Evolutionary conservation across 441 rosid species (phyloP).

Genomic region (Populus tomentosa): DNA sequence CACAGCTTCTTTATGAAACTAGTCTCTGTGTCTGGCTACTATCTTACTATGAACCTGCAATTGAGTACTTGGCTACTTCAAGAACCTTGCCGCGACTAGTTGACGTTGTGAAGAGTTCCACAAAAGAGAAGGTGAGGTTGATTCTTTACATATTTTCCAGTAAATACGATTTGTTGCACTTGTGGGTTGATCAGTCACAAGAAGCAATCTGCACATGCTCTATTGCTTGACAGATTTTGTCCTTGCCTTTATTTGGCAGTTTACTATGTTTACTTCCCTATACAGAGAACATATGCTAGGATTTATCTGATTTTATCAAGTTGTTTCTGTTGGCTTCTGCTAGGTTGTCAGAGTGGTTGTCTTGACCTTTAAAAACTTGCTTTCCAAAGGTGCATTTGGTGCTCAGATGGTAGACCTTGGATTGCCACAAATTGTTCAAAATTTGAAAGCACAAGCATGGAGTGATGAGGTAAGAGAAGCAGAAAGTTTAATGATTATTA

Average conservation of each 20-base stretch:
- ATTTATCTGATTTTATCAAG: constrained; percentile 15
- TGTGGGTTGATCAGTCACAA: neutral
- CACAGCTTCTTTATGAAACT: constrained; percentile 95
- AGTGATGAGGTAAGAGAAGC: constrained; percentile 82
- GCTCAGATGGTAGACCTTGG: constrained; percentile 99
- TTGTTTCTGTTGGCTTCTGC: constrained; percentile 21
- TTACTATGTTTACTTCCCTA: neutral
- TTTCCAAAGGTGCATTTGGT: constrained; percentile 83
- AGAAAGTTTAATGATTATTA: neutral
- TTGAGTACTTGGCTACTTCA: constrained; percentile 84
- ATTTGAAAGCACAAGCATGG: constrained; percentile 96
- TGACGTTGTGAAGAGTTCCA: constrained; percentile 87
- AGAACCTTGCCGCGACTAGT: constrained; percentile 71
- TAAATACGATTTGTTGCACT: neutral
- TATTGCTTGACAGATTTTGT: constrained; percentile 3
- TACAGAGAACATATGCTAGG: neutral
- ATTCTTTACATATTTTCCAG: neutral
- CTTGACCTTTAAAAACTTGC: constrained; percentile 81
- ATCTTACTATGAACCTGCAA: constrained; percentile 89
- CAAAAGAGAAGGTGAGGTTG: constrained; percentile 85
- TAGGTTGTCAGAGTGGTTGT: constrained; percentile 95
- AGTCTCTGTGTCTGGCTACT: constrained; percentile 97
- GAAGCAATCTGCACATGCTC: constrained; percentile 10
- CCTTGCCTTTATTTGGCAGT: neutral
- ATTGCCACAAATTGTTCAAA: constrained; percentile 85